Evolutionary conservation across 75 land plant genomes (phyloP).

Genomic region (Ceratopteris richardii): DNA sequence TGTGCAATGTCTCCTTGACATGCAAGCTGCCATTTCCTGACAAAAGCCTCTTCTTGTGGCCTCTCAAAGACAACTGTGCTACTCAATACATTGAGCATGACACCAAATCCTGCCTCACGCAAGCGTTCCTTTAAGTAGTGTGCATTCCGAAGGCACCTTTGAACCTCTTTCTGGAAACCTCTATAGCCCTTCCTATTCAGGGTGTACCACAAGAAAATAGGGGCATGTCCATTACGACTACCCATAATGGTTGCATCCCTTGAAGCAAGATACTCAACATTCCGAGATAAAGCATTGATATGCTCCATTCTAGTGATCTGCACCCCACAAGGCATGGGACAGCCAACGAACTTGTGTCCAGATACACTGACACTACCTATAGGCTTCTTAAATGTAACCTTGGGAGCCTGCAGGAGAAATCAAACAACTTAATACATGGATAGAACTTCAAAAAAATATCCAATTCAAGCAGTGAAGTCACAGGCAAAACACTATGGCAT

Average conservation of each 20-base stretch:
- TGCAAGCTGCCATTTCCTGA: slow-evolving; percentile 90
- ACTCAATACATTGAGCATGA: slow-evolving; percentile 95
- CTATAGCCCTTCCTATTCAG: slow-evolving; percentile 89
- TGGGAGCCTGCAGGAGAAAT: slow-evolving; percentile 67
- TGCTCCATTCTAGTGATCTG: slow-evolving; percentile 86
- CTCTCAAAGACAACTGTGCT: slow-evolving; percentile 99
- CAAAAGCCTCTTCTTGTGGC: slow-evolving; percentile 77
- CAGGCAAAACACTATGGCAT: too few species aligned
- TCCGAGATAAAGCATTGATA: slow-evolving; percentile 77
- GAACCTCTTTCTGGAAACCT: slow-evolving; percentile 97
- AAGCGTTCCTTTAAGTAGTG: slow-evolving; percentile 82
- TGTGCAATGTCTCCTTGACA: slow-evolving; percentile 96
- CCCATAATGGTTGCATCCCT: slow-evolving; percentile 99
- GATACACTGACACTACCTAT: slow-evolving; percentile 99
- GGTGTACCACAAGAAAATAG: slow-evolving; percentile 96
- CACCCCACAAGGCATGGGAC: slow-evolving; percentile 99
- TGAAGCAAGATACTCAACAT: slow-evolving; percentile 94
- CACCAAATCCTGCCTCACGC: slow-evolving; percentile 61
- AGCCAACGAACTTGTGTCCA: slow-evolving; percentile 98
- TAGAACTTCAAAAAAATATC: too few species aligned
- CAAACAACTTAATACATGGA: too few species aligned
- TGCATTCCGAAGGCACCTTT: slow-evolving; percentile 87
- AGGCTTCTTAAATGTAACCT: slow-evolving; percentile 89
- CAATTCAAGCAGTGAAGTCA: too few species aligned
- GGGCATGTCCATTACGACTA: slow-evolving; percentile 97